Conservation (phyloP, 257 asterid species). For the Osmanthus fragrans region DNA sequence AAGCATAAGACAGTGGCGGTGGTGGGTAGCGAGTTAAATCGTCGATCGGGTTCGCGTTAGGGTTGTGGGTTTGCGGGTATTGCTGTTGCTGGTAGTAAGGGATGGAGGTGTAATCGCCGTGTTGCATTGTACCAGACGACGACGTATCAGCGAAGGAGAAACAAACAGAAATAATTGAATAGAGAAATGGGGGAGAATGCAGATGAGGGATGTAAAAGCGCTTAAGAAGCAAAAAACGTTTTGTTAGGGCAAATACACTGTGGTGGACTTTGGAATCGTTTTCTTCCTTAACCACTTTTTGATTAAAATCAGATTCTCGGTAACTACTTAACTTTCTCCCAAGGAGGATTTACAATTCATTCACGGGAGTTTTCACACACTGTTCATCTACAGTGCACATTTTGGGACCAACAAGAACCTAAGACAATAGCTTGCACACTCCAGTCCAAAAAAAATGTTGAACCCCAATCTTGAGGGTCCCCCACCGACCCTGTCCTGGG, state of each 20-base stretch:
- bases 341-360: too few relatives aligned
- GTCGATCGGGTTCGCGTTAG: slow-evolving; percentile 29
- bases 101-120: slow-evolving; percentile 49
- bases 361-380: too few relatives aligned
- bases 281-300: too few relatives aligned
- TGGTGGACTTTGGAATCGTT: too few relatives aligned
- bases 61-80: slow-evolving; percentile 42
- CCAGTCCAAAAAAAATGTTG: too few relatives aligned
- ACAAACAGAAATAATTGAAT: slow-evolving; percentile 23
- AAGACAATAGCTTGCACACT: too few relatives aligned
- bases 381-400: too few relatives aligned
- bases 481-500: too few relatives aligned
- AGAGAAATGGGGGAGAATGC: background rate
- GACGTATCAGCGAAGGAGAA: background rate
- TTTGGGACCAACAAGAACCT: too few relatives aligned
- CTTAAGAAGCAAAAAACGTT: background rate
- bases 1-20: slow-evolving; percentile 58
- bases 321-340: too few relatives aligned
- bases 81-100: slow-evolving; percentile 45
- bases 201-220: background rate
- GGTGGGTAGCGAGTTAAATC: slow-evolving; percentile 35
- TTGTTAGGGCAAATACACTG: background rate
- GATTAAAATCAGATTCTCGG: too few relatives aligned
- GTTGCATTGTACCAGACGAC: slow-evolving; percentile 45
- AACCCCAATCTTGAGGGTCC: too few relatives aligned